Evolutionary conservation across 257 asterid genomes (phyloP), one percentile per base, ranked within the genome.

Genomic region (Capsicum baccatum): DNA sequence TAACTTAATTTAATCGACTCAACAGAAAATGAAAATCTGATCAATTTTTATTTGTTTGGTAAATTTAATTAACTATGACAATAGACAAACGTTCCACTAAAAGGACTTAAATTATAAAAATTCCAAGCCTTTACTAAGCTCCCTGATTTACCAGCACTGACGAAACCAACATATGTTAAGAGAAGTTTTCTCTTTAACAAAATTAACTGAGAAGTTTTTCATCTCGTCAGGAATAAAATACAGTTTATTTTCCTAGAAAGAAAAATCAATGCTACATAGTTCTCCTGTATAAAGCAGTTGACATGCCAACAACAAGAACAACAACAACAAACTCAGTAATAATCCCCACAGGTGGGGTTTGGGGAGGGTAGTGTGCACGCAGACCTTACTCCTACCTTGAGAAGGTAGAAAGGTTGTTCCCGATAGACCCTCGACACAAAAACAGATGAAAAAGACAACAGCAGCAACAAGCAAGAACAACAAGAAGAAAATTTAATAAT

Each of bases 211-310:
- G n/a, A 56, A 15, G n/a, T 56, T 56, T 56, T 14, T 56, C 62
- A 56, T 56, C 62, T 56, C n/a, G 19, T 19, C 19, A 56, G 16
- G 62, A 56, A 15, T 56, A 56, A 13, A 66, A 66, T 66, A 64
- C 44, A 64, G 47, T 66, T 35, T 6, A 66, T 66, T 66, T 66
- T 33, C 71, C n/a, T 12, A 64, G 2, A 14, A 48, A 35, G 19
- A 35, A 66, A 66, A 66, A 35, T 64, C n/a, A 26, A 1, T 26
- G 71, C 47, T 66, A 66, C 73, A 66, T 66, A 35, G 73, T 16
- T 66, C 11, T 66, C 12, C 73, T 66, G 73, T 66, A 66, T 66
- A 66, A 66, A 66, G 73, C 48, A 33, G 48, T 35, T 66, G 48
- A 13, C 47, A 66, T 13, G 48, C 19, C 26, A 26, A 26, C 26